A percentile compares a stretch with the other conserved stretches of the same genome.
Conservation (phyloP, 345 rosid species). For the Carallia pectinifolia region DNA sequence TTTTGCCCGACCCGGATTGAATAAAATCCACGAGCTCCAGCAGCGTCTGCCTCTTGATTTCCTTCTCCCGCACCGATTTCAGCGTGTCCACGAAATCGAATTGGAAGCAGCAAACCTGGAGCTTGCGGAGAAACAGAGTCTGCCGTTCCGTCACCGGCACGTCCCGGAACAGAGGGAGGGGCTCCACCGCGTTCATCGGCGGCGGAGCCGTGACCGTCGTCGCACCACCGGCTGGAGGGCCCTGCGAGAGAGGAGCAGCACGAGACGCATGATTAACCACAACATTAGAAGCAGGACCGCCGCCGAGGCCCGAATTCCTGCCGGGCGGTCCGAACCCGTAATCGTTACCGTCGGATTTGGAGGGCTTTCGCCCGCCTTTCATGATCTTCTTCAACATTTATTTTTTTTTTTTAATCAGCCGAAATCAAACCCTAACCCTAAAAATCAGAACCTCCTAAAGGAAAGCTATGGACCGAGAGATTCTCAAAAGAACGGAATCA, state of each 20-base stretch:
- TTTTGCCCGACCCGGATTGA: slow-evolving; percentile 73
- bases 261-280: slow-evolving; percentile 71
- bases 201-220: slow-evolving; percentile 34
- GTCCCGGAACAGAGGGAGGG: slow-evolving; percentile 65
- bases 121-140: slow-evolving; percentile 56
- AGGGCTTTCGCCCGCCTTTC: slow-evolving; percentile 72
- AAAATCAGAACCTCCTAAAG: neutral
- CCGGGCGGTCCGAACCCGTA: slow-evolving; percentile 40
- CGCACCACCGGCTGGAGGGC: slow-evolving; percentile 20
- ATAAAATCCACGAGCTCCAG: slow-evolving; percentile 75
- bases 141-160: slow-evolving; percentile 64
- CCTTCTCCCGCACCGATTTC: slow-evolving; percentile 67
- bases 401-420: neutral
- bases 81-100: slow-evolving; percentile 62
- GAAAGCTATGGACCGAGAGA: too few relatives aligned
- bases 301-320: slow-evolving; percentile 36
- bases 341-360: slow-evolving; percentile 58
- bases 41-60: slow-evolving; percentile 75
- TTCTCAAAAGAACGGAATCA: neutral
- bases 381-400: slow-evolving; percentile 81
- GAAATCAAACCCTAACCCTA: slow-evolving; percentile 28
- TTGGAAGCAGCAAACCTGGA: slow-evolving; percentile 78
- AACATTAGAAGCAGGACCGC: slow-evolving; percentile 37
- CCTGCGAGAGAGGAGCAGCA: slow-evolving; percentile 22
- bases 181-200: slow-evolving; percentile 60